Base-by-base conservation (phyloP, 2,329 filamentous ascomycete genomes). In the Ascochyta pisi region DNA sequence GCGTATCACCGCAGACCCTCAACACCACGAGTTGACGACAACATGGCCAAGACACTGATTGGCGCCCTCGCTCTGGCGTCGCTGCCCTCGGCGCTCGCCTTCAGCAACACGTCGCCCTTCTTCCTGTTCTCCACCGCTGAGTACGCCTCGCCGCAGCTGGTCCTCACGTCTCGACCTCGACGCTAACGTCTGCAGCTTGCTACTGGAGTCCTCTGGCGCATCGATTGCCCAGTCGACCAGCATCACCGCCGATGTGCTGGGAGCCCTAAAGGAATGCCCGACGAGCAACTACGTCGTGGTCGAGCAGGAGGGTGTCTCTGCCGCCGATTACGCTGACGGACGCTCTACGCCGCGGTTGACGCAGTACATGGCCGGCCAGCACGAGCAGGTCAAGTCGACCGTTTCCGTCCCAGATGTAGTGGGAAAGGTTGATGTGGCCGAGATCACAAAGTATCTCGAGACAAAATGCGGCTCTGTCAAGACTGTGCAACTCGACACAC, bases 101-200 rank as follows among this genome's bases (percentile, higher is more conserved):
- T 96, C 75, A 87, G 86, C 61, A 89, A 96, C 77, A 92, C 93
- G 2, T 93, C 91, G 50, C 94, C 95, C 16, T 95, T 96, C 77
- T 84, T 96, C 73, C 80, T 97, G 64, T 89, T 96, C 75, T 97
- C 94, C 29, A 94, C 89, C 41, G 84, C 89, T 60, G 81, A 88
- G 93, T 96, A 88, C 69, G 88, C 64, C 46, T 40, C 27, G 27
- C 55, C 50, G 39, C 52, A 49, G 55, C 61, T 50, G 31, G 29
- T 33, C 44, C 46, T 50, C 39, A 48, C 45, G 37, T 53, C 48
- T 50, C 52, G 33, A 59, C 63, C 48, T 50, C 52, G 33, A 59
- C 63, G 64, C 70, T 73, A 71, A 68, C 62, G 53, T 23, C 45
- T 50, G 44, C 67, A 75, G 70, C 55, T 52, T 74, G 55, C 61